Evolutionary conservation across 1,139 yeast species (phyloP), one percentile per base, ranked within the genome.

Genomic region (Sugiyamaella sp.): DNA sequence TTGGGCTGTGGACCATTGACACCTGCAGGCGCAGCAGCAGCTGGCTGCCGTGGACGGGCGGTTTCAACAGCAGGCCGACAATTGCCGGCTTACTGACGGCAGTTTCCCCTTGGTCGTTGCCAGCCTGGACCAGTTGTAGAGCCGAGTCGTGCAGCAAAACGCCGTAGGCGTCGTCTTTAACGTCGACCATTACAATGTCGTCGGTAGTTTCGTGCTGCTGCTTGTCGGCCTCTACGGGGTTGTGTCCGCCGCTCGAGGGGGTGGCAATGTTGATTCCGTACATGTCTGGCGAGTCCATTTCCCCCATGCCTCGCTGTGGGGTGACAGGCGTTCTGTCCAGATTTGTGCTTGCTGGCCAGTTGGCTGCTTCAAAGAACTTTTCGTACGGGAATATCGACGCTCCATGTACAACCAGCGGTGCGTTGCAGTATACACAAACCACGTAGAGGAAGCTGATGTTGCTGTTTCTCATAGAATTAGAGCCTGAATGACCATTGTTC

Each of bases 361-460:
- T 41, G 9, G 50, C 21, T 25, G 53, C 47, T 29, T 35, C 50
- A 22, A 37, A 52, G 32, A 46, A 52, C 51, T 43, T 54, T 17
- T 56, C 65, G 45, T 53, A 72, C 63, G 57, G 71, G 63, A 58
- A 73, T 25, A 63, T 49, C 68, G 43, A 42, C 22, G 55, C 61
- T 10, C 67, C 71, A 33, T 68, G 67, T 32, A 87, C 73, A 4
- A 85, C 69, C 38, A 83, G 61, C 0, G 84, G 82, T 0, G 95
- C 82, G 35, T 80, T 75, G 42, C 80, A 76, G 59, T 84, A 85
- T 0, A 87, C 89, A 10, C 93, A 83, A 16, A 89, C 89, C 38
- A 89, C 80, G 64, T 87, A 73, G 1, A 87, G 81, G 19, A 87
- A 71, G 38, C 81, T 85, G 60, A 84, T 82, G 52, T 80, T 78